phyloP scores from a whole-genome alignment of 2,329 filamentous ascomycete genomes.

The Rosellinia necatrix region DNA sequence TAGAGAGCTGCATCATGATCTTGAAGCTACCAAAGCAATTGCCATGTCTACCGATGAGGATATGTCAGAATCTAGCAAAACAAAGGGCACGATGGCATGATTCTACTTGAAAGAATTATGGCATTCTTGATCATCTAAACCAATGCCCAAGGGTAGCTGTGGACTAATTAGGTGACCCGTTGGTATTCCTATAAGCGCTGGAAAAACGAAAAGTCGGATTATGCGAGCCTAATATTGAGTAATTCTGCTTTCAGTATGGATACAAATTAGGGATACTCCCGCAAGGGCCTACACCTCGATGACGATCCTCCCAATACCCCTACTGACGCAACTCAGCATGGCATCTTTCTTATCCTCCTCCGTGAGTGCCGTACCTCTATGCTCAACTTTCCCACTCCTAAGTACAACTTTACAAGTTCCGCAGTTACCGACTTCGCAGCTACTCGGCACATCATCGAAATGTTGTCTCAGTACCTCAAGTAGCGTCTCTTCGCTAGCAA shows the following conservation, averaged over 20 bases:
- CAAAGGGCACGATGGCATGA: too few species aligned
- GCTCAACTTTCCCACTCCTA: conserved; percentile 50
- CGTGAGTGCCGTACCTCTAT: conserved; percentile 53
- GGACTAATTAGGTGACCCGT: too few species aligned
- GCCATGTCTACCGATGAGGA: conserved; percentile 17
- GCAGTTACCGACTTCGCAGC: conserved; percentile 60
- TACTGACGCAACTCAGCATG: conserved; percentile 59
- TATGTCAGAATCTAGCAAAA: not conserved
- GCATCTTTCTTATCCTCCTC: conserved; percentile 49
- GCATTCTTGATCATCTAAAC: too few species aligned
- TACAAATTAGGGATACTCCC: not conserved
- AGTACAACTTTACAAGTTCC: conserved; percentile 55
- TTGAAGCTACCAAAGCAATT: conserved; percentile 29
- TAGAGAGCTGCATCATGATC: conserved; percentile 17
- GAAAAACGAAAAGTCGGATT: too few species aligned
- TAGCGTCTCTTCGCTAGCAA: conserved; percentile 54
- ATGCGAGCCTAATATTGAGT: too few species aligned
- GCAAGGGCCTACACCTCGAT: conserved; percentile 50
- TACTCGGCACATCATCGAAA: conserved; percentile 50
- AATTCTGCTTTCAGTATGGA: too few species aligned
- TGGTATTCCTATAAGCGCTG: too few species aligned
- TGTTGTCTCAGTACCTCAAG: conserved; percentile 52
- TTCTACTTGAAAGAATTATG: too few species aligned
- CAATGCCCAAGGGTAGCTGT: too few species aligned
- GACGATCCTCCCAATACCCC: conserved; percentile 54